Percentiles rank a stretch among this genome's conserved stretches.
Conservation (phyloP, 768 basidiomycete genomes). For the Omphalotus guepiniiformis region DNA sequence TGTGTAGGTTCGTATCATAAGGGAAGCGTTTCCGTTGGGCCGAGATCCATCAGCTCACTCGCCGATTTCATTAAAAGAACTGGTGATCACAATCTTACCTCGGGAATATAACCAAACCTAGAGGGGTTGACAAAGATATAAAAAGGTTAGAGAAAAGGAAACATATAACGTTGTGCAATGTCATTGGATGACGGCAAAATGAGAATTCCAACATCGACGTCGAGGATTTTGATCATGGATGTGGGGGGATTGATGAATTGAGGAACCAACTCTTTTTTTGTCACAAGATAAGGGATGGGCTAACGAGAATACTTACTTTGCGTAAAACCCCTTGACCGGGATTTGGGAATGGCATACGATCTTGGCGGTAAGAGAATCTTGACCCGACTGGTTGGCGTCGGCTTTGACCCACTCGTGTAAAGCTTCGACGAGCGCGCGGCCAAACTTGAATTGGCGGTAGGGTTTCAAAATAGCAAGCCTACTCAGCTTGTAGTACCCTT, state of each 20-base stretch:
- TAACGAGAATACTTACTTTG: slow-evolving; percentile 48
- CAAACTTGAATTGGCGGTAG: slow-evolving; percentile 62
- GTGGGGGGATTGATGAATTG: too few species aligned
- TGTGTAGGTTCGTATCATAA: slow-evolving; percentile 28
- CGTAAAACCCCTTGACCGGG: slow-evolving; percentile 67
- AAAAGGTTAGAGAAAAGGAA: slow-evolving; percentile 17
- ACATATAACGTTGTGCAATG: slow-evolving; percentile 4
- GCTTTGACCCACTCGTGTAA: slow-evolving; percentile 56
- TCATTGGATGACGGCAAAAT: slow-evolving; percentile 14
- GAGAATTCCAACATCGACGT: too few species aligned
- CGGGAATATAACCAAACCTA: slow-evolving; percentile 65
- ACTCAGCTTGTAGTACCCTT: slow-evolving; percentile 64
- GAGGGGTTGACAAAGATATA: slow-evolving; percentile 11
- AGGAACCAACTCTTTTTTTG: too few species aligned
- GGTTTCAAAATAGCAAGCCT: slow-evolving; percentile 65
- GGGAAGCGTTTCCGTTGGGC: slow-evolving; percentile 5
- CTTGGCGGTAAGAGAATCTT: slow-evolving; percentile 21
- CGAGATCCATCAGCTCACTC: slow-evolving; percentile 4
- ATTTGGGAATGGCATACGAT: slow-evolving; percentile 71
- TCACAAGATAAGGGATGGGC: too few species aligned
- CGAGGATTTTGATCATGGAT: too few species aligned
- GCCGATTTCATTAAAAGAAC: slow-evolving; percentile 5
- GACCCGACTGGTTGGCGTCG: slow-evolving; percentile 32
- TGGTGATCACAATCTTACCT: slow-evolving; percentile 41
- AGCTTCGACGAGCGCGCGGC: slow-evolving; percentile 57